Evolutionary conservation across 179 eudicot genomes (phyloP).

Genomic region (Beta macrorhiza): DNA sequence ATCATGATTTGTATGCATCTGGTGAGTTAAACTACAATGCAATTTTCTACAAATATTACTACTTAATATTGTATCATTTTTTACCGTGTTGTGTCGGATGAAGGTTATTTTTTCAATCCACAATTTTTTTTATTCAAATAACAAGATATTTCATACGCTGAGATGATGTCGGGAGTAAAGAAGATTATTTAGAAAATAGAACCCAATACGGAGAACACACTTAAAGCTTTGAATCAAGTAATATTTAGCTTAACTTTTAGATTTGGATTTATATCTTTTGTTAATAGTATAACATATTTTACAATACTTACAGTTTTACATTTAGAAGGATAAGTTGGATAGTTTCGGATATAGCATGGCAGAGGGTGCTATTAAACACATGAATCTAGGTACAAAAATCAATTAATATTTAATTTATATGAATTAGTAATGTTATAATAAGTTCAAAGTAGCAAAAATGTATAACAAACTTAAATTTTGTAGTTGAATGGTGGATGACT

Average conservation of each 20-base stretch:
- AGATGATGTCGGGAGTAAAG: neutral
- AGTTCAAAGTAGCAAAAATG: neutral
- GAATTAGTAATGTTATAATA: neutral
- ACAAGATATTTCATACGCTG: neutral
- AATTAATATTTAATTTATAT: too few species aligned
- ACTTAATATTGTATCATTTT: too few species aligned
- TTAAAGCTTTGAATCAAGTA: constrained; percentile 6
- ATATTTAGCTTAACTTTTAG: neutral
- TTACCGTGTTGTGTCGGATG: neutral
- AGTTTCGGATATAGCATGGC: too few species aligned
- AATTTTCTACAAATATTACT: neutral
- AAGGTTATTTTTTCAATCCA: constrained; percentile 13
- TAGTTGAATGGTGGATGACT: constrained; percentile 12
- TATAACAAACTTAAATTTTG: neutral
- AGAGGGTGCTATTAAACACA: neutral
- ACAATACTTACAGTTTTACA: too few species aligned
- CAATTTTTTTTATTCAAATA: neutral
- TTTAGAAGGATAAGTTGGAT: too few species aligned
- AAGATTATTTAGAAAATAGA: neutral
- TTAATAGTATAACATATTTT: too few species aligned
- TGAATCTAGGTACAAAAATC: neutral
- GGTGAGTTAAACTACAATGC: neutral
- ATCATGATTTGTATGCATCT: neutral
- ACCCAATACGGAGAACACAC: neutral
- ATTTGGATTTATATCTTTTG: neutral